These are phyloP conservation scores for Emericellopsis terricola DNA, from an alignment of 495 filamentous ascomycete species.

Conservation along the genomic window DNA sequence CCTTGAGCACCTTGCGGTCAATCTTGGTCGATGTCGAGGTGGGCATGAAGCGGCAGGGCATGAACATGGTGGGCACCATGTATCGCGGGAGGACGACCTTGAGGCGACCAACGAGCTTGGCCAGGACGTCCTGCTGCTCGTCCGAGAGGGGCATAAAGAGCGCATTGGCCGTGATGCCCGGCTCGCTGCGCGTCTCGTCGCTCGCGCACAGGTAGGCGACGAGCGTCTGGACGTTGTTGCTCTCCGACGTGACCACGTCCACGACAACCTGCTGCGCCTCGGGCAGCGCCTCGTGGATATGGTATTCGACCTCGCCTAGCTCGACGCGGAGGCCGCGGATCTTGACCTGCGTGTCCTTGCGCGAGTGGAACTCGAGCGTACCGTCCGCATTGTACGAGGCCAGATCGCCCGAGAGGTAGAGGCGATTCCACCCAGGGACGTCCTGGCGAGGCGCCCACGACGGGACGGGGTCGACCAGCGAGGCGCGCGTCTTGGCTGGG, in stretches of 20 bases:
- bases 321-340: no score
- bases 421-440: neutral
- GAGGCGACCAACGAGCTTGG: slow-evolving; percentile 83
- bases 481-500: slow-evolving; percentile 3
- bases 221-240: slow-evolving; percentile 11
- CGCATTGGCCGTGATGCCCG: neutral
- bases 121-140: slow-evolving; percentile 24
- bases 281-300: no score
- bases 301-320: no score
- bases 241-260: slow-evolving; percentile 5
- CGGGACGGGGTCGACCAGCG: neutral
- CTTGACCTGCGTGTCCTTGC: no score
- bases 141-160: neutral
- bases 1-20: neutral
- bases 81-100: slow-evolving; percentile 69
- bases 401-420: slow-evolving; percentile 29
- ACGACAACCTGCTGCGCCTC: slow-evolving; percentile 4
- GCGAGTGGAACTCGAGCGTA: slow-evolving; percentile 5
- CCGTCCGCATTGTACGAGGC: slow-evolving; percentile 21
- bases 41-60: slow-evolving; percentile 17
- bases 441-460: neutral
- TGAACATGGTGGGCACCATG: slow-evolving; percentile 23
- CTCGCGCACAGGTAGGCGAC: slow-evolving; percentile 7
- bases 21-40: neutral
- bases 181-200: slow-evolving; percentile 1